Evolutionary conservation across 2,329 filamentous ascomycete species (phyloP), one percentile per base, ranked within the genome.

Genomic region (Pseudomassariella vexata): DNA sequence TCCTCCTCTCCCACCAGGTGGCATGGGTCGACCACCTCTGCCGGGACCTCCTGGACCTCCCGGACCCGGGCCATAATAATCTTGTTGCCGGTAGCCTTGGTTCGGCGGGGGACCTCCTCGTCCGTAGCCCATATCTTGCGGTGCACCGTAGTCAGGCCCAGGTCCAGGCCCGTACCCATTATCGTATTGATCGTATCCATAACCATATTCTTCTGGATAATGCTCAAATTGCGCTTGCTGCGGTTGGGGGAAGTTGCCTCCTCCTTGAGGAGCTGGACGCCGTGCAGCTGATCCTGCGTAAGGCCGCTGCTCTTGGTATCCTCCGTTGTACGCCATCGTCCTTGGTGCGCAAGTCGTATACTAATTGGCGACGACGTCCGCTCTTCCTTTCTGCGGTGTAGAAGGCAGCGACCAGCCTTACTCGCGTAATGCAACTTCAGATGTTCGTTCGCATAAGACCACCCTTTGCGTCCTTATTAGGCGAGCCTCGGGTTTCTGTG

Each of bases 321-420:
- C 63, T 39, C 59, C 62, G 40, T 71, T 64, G 47, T 73, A 73
- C 27, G 70, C 66, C 71, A 76, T 76, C 11, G n/a, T n/a, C n/a
- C n/a, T n/a, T n/a, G n/a, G n/a, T n/a, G n/a, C 21, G 21, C 8
- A 23, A 23, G n/a, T 8, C 8, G n/a, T 23, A 16, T 29, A 10
- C 17, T 6, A 19, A 14, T 28, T 19, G 26, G 11, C 17, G 26
- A 14, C 11, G 17, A 12, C 26, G 18, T 29, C 22, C 19, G 19
- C 22, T 29, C 9, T 29, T 20, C 28, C n/a, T n/a, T n/a, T n/a
- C 17, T 29, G 15, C 18, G 18, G 28, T 20, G 20, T 14, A 15
- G 27, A 19, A 15, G 28, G 19, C n/a, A 29, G 28, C 20, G 28
- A 20, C 28, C 28, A 20, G 22, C 22, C 20, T 20, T 29, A 21